Conservation (phyloP, 2,329 filamentous ascomycete species). For the Epichloe coenophiala region DNA sequence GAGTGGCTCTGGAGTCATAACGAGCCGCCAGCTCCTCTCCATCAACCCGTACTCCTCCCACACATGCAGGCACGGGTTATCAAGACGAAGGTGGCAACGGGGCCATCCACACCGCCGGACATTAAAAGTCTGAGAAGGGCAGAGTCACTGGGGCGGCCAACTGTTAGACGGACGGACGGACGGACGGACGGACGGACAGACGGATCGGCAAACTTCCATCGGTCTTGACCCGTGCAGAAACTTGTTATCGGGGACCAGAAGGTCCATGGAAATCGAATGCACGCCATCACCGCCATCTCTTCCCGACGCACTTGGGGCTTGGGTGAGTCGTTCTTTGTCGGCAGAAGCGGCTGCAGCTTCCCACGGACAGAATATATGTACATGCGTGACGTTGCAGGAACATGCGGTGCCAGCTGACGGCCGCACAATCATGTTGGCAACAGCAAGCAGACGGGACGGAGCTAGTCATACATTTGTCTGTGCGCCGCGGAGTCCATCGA, state of each 20-base stretch:
- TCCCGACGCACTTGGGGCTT: background rate
- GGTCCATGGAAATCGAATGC: background rate
- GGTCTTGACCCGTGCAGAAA: no score
- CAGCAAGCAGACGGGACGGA: background rate
- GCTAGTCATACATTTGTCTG: no score
- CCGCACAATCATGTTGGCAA: background rate
- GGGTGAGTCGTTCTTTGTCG: background rate
- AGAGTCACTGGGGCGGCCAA: no score
- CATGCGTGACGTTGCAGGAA: background rate
- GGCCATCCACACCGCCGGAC: background rate
- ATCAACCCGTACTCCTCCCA: background rate
- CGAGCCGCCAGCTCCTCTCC: no score
- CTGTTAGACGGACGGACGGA: no score
- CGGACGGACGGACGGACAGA: background rate
- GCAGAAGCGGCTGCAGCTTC: background rate
- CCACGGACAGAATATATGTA: no score
- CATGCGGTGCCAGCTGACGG: background rate
- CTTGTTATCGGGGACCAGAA: no score
- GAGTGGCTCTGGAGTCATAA: no score
- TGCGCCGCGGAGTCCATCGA: no score
- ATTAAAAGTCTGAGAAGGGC: background rate
- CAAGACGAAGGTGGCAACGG: background rate
- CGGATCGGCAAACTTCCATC: background rate
- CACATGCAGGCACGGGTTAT: conserved; percentile 1
- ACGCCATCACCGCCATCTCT: background rate